These are phyloP conservation scores for Aspergillus pseudoterreus DNA, from an alignment of 2,329 filamentous ascomycete species.

Conservation along the genomic window DNA sequence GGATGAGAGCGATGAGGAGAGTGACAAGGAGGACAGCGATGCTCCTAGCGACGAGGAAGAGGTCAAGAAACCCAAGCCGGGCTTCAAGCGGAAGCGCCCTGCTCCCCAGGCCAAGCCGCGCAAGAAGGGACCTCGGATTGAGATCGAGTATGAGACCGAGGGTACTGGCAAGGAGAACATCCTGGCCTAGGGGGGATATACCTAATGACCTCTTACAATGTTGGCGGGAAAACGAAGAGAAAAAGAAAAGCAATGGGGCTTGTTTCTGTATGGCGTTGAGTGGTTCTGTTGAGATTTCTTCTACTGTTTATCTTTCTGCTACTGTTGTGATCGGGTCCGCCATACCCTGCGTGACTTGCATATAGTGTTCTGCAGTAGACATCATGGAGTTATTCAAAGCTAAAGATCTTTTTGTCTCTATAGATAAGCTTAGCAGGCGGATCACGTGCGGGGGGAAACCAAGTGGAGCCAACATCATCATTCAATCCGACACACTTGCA, in stretches of 20 bases:
- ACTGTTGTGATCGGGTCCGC: conserved; percentile 27
- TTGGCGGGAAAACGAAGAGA: not conserved
- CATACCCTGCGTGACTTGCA: conserved; percentile 28
- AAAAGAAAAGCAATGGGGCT: conserved; percentile 17
- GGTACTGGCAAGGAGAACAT: conserved; percentile 52
- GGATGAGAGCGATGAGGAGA: conserved; percentile 38
- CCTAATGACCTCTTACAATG: not conserved
- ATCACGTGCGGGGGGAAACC: conserved; percentile 7
- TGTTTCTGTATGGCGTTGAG: conserved; percentile 32
- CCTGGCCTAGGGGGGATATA: conserved; percentile 28
- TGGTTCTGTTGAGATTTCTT: conserved; percentile 9
- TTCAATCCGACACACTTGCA: not conserved
- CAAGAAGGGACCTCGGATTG: conserved; percentile 62
- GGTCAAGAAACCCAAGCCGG: conserved; percentile 40
- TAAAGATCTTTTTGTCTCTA: not conserved
- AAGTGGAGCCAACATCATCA: conserved; percentile 5
- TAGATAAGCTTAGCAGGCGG: not conserved
- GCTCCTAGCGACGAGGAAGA: conserved; percentile 33
- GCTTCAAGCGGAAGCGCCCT: conserved; percentile 56
- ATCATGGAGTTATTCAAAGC: not conserved
- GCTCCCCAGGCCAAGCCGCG: conserved; percentile 52
- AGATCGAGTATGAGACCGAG: conserved; percentile 78
- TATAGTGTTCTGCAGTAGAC: not conserved
- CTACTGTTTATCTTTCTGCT: not conserved
- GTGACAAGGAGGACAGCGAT: conserved; percentile 30